Evolutionary conservation across 345 rosid species (phyloP).

Genomic region (Gossypium sturtianum): DNA sequence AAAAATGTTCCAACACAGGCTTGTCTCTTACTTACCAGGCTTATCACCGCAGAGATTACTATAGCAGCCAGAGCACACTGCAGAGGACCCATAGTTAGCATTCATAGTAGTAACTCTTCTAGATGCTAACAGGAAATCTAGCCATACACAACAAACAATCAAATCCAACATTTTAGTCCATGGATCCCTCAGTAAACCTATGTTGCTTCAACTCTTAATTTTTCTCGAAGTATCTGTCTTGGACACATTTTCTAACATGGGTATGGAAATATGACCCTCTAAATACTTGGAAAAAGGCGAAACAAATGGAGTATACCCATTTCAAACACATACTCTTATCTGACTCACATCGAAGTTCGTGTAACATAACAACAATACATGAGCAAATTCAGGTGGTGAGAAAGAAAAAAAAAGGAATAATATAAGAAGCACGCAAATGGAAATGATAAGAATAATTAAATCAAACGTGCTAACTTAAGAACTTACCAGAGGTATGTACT

Average conservation of each 20-base stretch:
- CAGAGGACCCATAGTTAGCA: constrained; percentile 26
- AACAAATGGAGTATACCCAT: too few species aligned
- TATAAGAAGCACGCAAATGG: neutral
- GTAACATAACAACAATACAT: too few species aligned
- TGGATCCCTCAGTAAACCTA: neutral
- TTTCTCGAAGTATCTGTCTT: too few species aligned
- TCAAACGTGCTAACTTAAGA: constrained; percentile 9
- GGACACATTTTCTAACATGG: too few species aligned
- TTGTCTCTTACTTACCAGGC: constrained; percentile 59
- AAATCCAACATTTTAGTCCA: neutral
- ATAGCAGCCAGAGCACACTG: constrained; percentile 99
- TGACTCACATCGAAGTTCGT: too few species aligned
- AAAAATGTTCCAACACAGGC: neutral
- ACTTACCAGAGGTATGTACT: constrained; percentile 85
- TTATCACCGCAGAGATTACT: constrained; percentile 86
- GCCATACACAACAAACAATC: neutral
- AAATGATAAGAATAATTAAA: neutral
- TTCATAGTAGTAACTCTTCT: neutral
- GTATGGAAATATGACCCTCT: too few species aligned
- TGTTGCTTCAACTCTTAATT: too few species aligned
- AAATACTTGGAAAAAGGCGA: too few species aligned
- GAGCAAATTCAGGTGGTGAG: neutral
- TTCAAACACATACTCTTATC: too few species aligned
- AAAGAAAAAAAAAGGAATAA: neutral
- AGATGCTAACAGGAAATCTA: neutral